Percentiles rank a stretch among this genome's conserved stretches.
These are phyloP conservation scores for Nakazawaea anatomiae DNA, from an alignment of 805 yeast species.

Conservation along the genomic window DNA sequence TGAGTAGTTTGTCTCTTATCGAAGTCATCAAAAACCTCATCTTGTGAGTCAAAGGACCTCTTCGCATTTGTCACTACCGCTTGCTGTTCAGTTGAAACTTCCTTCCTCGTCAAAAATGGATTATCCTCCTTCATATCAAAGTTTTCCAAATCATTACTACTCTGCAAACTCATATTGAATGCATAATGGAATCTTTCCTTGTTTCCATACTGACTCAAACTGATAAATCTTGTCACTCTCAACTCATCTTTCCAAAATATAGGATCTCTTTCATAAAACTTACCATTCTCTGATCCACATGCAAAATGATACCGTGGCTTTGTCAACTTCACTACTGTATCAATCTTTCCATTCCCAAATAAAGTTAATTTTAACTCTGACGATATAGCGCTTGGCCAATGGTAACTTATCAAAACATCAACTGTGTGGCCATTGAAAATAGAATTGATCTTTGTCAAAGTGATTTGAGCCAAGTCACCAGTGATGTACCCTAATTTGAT, in stretches of 20 bases:
- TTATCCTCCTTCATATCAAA: conserved; percentile 19
- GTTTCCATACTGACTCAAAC: conserved; percentile 54
- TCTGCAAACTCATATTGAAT: conserved; percentile 36
- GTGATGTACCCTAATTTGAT: conserved; percentile 41
- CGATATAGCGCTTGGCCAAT: conserved; percentile 56
- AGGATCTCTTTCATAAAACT: conserved; percentile 49
- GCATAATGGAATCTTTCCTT: conserved; percentile 73
- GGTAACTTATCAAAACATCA: conserved; percentile 54
- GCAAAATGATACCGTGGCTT: conserved; percentile 68
- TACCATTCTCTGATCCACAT: conserved; percentile 42
- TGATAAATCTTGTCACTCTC: conserved; percentile 54
- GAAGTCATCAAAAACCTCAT: conserved; percentile 8
- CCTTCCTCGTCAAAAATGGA: conserved; percentile 21
- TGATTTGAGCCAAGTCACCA: conserved; percentile 26
- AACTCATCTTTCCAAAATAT: conserved; percentile 47
- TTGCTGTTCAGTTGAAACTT: neutral
- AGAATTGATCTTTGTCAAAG: conserved; percentile 11
- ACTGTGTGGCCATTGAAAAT: conserved; percentile 16
- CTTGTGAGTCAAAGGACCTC: conserved; percentile 6
- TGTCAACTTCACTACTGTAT: conserved; percentile 33
- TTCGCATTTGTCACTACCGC: conserved; percentile 4
- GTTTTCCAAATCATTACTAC: conserved; percentile 17
- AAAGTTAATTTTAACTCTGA: conserved; percentile 33
- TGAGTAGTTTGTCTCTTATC: neutral
- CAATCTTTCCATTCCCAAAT: conserved; percentile 41